Evolutionary conservation across 805 yeast species (phyloP).

Genomic region (Wickerhamiella cacticola): DNA sequence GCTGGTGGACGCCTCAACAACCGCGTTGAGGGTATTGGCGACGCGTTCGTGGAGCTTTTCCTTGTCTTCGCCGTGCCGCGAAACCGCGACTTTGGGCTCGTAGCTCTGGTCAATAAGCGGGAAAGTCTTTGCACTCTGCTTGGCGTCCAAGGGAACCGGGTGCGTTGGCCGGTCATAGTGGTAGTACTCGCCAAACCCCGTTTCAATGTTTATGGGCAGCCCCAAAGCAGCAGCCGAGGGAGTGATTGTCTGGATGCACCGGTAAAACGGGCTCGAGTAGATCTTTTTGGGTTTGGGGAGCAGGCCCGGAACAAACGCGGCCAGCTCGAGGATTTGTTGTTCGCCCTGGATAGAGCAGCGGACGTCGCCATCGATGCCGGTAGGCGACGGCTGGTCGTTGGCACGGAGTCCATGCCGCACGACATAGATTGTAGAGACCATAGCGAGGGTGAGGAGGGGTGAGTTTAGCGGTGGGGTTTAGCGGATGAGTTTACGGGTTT

Average conservation of each 20-base stretch:
- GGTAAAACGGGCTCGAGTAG: constrained; percentile 72
- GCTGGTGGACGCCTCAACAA: constrained; percentile 44
- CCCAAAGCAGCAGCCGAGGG: constrained; percentile 54
- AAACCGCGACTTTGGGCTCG: constrained; percentile 49
- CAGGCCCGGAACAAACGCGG: constrained; percentile 40
- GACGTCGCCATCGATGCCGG: constrained; percentile 85
- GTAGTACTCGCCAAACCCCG: constrained; percentile 91
- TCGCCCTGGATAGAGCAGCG: constrained; percentile 79
- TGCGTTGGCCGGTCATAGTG: constrained; percentile 52
- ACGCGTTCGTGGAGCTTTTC: constrained; percentile 58
- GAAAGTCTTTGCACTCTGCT: constrained; percentile 41
- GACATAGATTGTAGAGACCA: constrained; percentile 25
- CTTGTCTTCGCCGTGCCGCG: constrained; percentile 59
- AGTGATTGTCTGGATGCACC: constrained; percentile 72
- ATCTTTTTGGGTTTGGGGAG: constrained; percentile 57
- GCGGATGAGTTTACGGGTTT: constrained; percentile 1
- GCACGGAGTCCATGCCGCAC: constrained; percentile 71
- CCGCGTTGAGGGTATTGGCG: constrained; percentile 38
- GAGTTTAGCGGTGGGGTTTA: neutral
- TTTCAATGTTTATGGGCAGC: constrained; percentile 52
- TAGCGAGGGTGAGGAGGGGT: neutral
- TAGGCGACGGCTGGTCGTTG: constrained; percentile 56
- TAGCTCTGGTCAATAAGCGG: constrained; percentile 36
- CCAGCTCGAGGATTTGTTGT: constrained; percentile 74
- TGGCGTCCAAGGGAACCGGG: constrained; percentile 34